These are phyloP conservation scores for Backusella macrospora DNA, from an alignment of 192 early-diverging fungal genomes.

Conservation along the genomic window DNA sequence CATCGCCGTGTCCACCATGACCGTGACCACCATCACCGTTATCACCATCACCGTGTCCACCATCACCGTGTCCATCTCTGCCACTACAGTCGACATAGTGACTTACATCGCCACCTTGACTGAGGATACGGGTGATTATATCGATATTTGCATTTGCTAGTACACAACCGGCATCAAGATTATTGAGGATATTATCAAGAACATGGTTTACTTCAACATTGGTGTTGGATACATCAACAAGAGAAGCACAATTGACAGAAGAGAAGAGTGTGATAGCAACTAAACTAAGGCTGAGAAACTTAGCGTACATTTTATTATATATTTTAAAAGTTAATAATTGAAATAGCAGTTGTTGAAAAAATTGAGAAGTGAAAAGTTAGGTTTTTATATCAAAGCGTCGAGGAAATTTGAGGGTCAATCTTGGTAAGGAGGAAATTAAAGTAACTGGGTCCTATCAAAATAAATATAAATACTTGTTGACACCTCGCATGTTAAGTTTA, in stretches of 20 bases:
- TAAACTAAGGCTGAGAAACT: background rate
- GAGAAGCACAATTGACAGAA: background rate
- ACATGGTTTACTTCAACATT: background rate
- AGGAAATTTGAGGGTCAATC: background rate
- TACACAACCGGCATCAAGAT: background rate
- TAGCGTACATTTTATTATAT: background rate
- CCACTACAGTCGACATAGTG: background rate
- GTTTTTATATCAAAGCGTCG: background rate
- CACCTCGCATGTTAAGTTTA: slow-evolving; percentile 8
- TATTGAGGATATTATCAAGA: background rate
- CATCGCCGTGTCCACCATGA: background rate
- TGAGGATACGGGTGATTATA: background rate
- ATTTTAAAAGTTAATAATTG: background rate
- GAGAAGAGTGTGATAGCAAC: background rate
- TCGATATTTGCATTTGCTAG: background rate
- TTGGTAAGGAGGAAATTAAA: background rate
- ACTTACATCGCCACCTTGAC: background rate
- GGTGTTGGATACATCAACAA: background rate
- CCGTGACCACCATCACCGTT: background rate
- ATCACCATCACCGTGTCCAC: background rate
- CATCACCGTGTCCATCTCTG: background rate
- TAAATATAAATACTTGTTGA: background rate
- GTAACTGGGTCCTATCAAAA: background rate
- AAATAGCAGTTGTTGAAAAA: background rate
- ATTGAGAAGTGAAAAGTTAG: background rate